Percentiles rank a stretch among this genome's conserved stretches.
phyloP scores from a whole-genome alignment of 1,284 basidiomycete species.

The Ustilago bromivora region DNA sequence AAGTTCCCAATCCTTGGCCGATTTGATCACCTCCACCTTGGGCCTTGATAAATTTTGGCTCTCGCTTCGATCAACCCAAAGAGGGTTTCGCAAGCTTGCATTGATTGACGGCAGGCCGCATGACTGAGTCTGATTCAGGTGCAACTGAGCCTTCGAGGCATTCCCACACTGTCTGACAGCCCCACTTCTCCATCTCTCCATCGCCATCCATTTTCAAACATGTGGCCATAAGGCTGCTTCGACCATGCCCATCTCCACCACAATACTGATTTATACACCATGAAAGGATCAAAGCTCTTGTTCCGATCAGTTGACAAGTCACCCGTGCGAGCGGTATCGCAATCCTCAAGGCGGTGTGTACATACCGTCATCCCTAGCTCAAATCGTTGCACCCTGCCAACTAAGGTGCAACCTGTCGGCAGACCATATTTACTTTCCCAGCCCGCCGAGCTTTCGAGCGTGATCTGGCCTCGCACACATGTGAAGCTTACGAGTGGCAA shows the following conservation, averaged over 20 bases:
- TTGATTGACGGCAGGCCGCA: conserved; percentile 4
- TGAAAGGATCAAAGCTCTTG: conserved; percentile 25
- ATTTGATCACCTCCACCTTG: conserved; percentile 18
- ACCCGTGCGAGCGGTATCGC: neutral
- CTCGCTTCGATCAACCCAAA: neutral
- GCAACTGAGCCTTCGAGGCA: neutral
- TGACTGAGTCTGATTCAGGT: conserved; percentile 9
- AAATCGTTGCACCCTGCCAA: neutral
- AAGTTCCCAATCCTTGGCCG: conserved; percentile 3
- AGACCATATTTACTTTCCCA: neutral
- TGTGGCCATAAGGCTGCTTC: neutral
- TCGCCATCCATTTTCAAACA: conserved; percentile 9
- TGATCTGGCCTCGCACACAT: neutral
- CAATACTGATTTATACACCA: conserved; percentile 9
- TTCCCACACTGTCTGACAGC: conserved; percentile 4
- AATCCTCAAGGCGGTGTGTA: conserved; percentile 1
- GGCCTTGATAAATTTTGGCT: neutral
- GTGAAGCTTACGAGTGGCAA: neutral
- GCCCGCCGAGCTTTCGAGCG: neutral
- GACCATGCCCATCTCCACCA: conserved; percentile 16
- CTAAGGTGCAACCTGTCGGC: neutral
- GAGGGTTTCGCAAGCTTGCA: neutral
- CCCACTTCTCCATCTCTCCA: neutral
- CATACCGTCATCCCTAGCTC: neutral
- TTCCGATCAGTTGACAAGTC: conserved; percentile 15